phyloP scores from a whole-genome alignment of 1,139 yeast genomes.

The Zygosaccharomyces pseudobailii region DNA sequence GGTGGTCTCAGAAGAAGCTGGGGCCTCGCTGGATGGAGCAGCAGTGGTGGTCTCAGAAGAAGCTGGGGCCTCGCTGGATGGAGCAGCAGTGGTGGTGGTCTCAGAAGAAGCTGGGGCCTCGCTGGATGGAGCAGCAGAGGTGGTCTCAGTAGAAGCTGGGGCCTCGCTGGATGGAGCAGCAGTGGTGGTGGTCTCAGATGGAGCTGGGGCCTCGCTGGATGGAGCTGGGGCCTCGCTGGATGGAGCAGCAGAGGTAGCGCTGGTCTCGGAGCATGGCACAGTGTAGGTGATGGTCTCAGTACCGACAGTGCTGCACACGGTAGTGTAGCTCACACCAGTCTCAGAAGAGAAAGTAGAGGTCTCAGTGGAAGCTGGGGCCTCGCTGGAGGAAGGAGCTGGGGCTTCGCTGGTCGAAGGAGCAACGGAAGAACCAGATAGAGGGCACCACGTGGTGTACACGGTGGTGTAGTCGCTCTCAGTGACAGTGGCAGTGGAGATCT shows the following conservation, averaged over 20 bases:
- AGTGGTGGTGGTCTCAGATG: too few relatives aligned
- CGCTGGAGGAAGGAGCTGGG: not conserved
- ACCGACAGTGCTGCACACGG: slow-evolving; percentile 13
- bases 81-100: not conserved
- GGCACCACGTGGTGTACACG: slow-evolving; percentile 36
- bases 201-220: slow-evolving; percentile 5
- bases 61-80: slow-evolving; percentile 4
- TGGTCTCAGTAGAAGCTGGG: not conserved
- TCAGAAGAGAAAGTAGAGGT: slow-evolving; percentile 5
- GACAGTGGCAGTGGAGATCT: slow-evolving; percentile 35
- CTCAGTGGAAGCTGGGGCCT: not conserved
- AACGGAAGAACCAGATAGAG: slow-evolving; percentile 23
- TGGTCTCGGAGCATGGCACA: slow-evolving; percentile 4
- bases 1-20: slow-evolving; percentile 4
- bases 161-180: slow-evolving; percentile 3
- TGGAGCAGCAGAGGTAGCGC: slow-evolving; percentile 1
- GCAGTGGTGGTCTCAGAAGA: not conserved
- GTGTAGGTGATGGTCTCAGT: slow-evolving; percentile 3
- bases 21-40: slow-evolving; percentile 13
- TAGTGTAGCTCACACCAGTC: slow-evolving; percentile 8
- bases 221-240: not conserved
- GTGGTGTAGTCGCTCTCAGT: slow-evolving; percentile 34
- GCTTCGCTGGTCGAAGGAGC: not conserved
- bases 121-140: slow-evolving; percentile 14
- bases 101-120: slow-evolving; percentile 5